Conservation (phyloP, 2,329 filamentous ascomycete species). For the Botrytis aclada region DNA sequence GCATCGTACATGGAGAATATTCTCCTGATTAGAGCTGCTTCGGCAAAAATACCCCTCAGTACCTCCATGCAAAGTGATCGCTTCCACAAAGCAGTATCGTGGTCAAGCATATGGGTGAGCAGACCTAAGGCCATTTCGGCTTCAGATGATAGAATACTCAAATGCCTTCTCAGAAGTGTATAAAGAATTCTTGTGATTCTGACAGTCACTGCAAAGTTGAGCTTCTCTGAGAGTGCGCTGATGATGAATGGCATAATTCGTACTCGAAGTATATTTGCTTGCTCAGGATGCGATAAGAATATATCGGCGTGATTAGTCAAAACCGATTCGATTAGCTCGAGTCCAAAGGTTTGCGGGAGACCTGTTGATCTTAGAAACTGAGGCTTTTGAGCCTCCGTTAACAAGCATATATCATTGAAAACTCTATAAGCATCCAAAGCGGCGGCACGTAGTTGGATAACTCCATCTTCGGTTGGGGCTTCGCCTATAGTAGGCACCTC, state of each 20-base stretch:
- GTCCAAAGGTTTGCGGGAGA: conserved; percentile 75
- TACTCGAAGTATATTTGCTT: conserved; percentile 71
- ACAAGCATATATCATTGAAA: conserved; percentile 83
- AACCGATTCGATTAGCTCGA: conserved; percentile 90
- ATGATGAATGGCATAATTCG: conserved; percentile 82
- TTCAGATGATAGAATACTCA: conserved; percentile 70
- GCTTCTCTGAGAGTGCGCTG: conserved; percentile 71
- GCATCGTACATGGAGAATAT: conserved; percentile 81
- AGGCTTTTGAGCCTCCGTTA: conserved; percentile 80
- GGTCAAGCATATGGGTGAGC: conserved; percentile 82
- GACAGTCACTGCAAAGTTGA: conserved; percentile 78
- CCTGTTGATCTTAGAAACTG: conserved; percentile 77
- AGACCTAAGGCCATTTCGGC: conserved; percentile 80
- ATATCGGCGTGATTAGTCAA: conserved; percentile 80
- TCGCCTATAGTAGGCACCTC: conserved; percentile 62
- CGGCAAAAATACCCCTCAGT: conserved; percentile 79
- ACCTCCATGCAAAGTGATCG: conserved; percentile 88
- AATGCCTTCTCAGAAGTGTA: conserved; percentile 73
- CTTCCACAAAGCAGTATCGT: conserved; percentile 82
- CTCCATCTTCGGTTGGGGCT: conserved; percentile 62
- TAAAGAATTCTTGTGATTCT: conserved; percentile 80
- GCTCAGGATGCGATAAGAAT: conserved; percentile 75
- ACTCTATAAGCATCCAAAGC: conserved; percentile 84
- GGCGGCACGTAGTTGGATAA: conserved; percentile 66
- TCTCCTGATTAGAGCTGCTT: conserved; percentile 71